phyloP scores from a whole-genome alignment of 2,329 filamentous ascomycete genomes.

The Sordariomycetes sp. region DNA sequence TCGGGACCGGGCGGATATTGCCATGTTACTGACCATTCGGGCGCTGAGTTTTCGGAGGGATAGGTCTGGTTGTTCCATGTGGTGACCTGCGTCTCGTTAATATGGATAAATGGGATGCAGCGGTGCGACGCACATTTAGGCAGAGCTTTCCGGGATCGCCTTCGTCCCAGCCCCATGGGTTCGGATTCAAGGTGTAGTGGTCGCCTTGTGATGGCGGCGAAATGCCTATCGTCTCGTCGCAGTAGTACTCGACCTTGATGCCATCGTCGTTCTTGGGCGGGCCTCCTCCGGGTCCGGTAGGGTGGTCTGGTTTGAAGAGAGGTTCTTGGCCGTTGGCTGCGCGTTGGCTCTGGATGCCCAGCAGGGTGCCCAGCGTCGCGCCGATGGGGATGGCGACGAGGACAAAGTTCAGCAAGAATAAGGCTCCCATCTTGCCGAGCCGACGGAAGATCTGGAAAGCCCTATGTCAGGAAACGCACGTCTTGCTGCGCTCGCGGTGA shows the following conservation, averaged over 20 bases:
- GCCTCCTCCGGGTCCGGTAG: constrained; percentile 11
- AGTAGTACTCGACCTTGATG: constrained; percentile 25
- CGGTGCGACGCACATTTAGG: constrained; percentile 41
- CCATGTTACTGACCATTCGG: constrained; percentile 44
- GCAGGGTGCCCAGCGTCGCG: constrained; percentile 36
- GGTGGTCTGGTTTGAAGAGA: constrained; percentile 26
- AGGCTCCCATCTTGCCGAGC: constrained; percentile 17
- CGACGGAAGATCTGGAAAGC: too few species aligned
- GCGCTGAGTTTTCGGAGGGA: constrained; percentile 32
- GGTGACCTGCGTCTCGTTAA: too few species aligned
- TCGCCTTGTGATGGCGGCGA: constrained; percentile 30
- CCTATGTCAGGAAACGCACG: too few species aligned
- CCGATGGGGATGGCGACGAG: constrained; percentile 40
- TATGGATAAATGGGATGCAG: too few species aligned
- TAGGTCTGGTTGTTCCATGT: constrained; percentile 42
- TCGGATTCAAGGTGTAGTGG: constrained; percentile 44
- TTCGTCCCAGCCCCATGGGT: constrained; percentile 40
- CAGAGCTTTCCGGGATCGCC: constrained; percentile 32
- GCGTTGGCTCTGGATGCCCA: constrained; percentile 37
- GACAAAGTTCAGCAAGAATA: constrained; percentile 38
- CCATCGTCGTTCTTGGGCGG: constrained; percentile 17
- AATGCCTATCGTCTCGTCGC: constrained; percentile 34
- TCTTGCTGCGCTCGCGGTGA: too few species aligned
- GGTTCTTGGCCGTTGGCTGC: constrained; percentile 29
- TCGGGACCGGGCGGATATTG: constrained; percentile 31